Percentiles rank a stretch among this genome's conserved stretches.
Conservation (phyloP, 345 rosid genomes). For the Eucalyptus pauciflora region DNA sequence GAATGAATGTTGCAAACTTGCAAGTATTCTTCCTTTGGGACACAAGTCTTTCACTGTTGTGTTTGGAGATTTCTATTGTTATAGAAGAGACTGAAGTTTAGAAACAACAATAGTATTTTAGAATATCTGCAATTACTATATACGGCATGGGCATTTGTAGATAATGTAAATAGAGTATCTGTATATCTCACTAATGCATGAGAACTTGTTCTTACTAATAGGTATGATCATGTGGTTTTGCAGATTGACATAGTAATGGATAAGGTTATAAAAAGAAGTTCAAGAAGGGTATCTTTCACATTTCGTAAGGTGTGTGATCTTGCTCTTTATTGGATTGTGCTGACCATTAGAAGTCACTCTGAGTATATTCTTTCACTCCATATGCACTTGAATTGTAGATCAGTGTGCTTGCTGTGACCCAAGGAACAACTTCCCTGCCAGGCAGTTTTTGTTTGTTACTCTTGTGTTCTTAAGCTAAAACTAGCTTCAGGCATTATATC, state of each 20-base stretch:
- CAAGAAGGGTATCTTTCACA: slow-evolving; percentile 88
- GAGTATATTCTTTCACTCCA: background rate
- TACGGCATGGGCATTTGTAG: background rate
- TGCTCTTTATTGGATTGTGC: background rate
- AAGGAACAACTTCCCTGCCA: background rate
- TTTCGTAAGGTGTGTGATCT: slow-evolving; percentile 57
- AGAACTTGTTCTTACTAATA: background rate
- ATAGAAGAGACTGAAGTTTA: background rate
- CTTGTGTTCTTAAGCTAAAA: background rate
- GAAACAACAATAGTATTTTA: background rate
- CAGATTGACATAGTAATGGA: slow-evolving; percentile 83
- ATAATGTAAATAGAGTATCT: background rate
- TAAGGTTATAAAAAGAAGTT: slow-evolving; percentile 47
- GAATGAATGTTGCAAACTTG: background rate
- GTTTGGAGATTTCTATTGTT: background rate
- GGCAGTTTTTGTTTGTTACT: background rate
- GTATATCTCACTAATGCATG: background rate
- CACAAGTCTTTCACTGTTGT: background rate
- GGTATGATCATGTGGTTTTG: background rate
- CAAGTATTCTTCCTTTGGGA: background rate
- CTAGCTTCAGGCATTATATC: background rate
- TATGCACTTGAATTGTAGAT: background rate
- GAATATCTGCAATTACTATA: background rate
- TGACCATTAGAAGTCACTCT: background rate
- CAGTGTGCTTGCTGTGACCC: background rate